phyloP scores from a whole-genome alignment of 1,139 yeast species.

The Diutina rugosa region DNA sequence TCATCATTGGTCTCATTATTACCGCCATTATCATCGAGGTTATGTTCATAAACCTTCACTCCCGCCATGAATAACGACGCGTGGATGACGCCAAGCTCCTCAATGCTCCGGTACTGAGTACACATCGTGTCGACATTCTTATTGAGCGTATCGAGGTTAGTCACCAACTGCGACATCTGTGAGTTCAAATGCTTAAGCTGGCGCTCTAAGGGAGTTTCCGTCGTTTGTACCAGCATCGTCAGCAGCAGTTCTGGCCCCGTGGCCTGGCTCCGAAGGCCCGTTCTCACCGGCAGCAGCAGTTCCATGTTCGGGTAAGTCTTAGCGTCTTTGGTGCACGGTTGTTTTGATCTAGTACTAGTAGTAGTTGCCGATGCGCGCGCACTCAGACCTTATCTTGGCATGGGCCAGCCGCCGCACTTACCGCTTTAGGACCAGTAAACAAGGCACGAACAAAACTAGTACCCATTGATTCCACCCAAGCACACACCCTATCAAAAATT shows the following conservation, averaged over 20 bases:
- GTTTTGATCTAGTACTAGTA: too few species aligned
- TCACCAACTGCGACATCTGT: not conserved
- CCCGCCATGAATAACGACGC: not conserved
- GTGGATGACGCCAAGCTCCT: not conserved
- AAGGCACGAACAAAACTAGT: too few species aligned
- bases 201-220: not conserved
- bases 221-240: not conserved
- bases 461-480: too few species aligned
- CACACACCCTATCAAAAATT: too few species aligned
- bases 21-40: not conserved
- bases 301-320: not conserved
- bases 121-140: not conserved
- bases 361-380: too few species aligned
- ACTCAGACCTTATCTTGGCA: too few species aligned
- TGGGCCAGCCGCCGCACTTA: too few species aligned
- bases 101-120: not conserved
- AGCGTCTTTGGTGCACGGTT: too few species aligned
- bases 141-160: not conserved
- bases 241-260: not conserved
- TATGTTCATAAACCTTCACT: not conserved
- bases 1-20: not conserved
- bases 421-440: too few species aligned
- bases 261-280: not conserved
- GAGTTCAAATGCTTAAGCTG: not conserved
- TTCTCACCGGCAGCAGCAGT: not conserved